Base-by-base conservation (phyloP, 2,329 filamentous ascomycete genomes). In the Lachnellula willkommii region DNA sequence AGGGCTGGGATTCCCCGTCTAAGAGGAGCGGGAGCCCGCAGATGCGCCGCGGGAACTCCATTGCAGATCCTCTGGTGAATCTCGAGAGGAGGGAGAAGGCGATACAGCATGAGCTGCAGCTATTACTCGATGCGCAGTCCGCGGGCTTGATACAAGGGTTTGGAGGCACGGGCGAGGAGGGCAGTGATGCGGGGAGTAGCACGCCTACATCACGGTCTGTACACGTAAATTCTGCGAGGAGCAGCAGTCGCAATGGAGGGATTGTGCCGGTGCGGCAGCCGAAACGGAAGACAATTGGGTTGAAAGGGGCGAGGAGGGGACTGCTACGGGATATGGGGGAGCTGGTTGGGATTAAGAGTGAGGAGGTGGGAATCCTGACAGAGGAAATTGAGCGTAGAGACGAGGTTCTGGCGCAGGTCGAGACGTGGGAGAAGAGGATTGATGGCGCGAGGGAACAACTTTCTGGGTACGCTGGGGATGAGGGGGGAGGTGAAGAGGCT, bases 281-380 rank as follows among this genome's bases (percentile, higher is more conserved):
- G 0, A 74, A 73, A 32, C 71, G 72, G 45, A 77, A 62, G 54
- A 80, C 77, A 37, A 68, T 81, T 8, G 79, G 84, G 0, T 74
- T 91, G 14, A 77, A 77, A 28, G 78, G 79, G 17, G 85, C 87
- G 1, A 78, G 89, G n/a, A 76, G 78, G 28, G 85, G 84, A 0
- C 78, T 93, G 7, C 77, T 81, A 15, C 78, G 76, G 50, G 79
- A 81, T 49, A 87, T 92, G 69, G 74, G 77, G 3, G 81, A 84
- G 52, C 73, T 92, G 5, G 82, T 81, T 0, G 77, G 79, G 8
- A 72, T 92, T 26, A 90, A 90, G 67, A 74, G 75, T 3, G 86
- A 90, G 55, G 87, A 91, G 71, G 75, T 84, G n/a, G 75, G 77
- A 0, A 74, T 83, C 24, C 72, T 90, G 1, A 76, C 79, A 3